A percentile compares a stretch with the other conserved stretches of the same genome.
These are phyloP conservation scores for Cladophialophora exuberans DNA, from an alignment of 2,329 filamentous ascomycete genomes.

Conservation along the genomic window DNA sequence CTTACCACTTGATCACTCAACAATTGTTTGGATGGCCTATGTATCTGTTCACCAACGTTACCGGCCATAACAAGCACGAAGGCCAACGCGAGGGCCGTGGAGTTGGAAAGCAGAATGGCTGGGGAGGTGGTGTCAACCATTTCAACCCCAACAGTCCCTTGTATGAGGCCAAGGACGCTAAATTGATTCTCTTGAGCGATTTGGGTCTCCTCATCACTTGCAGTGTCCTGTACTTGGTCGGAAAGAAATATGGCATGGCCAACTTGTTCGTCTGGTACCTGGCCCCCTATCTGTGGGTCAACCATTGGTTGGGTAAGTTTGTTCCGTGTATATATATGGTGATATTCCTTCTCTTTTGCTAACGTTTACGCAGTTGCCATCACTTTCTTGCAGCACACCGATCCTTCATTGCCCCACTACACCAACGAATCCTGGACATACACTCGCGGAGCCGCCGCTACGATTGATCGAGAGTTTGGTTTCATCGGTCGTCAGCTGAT, in stretches of 20 bases:
- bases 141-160: constrained; percentile 86
- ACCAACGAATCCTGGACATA: constrained; percentile 85
- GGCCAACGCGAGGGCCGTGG: constrained; percentile 91
- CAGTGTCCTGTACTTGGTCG: constrained; percentile 67
- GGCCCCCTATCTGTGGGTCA: constrained; percentile 93
- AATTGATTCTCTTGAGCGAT: constrained; percentile 84
- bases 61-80: constrained; percentile 93
- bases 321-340: neutral
- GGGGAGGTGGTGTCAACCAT: constrained; percentile 84
- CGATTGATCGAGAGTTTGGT: constrained; percentile 95
- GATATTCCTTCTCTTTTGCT: constrained; percentile 19
- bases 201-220: constrained; percentile 71
- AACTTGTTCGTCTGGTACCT: constrained; percentile 96
- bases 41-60: constrained; percentile 90
- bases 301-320: constrained; percentile 94
- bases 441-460: constrained; percentile 88
- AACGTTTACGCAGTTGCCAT: constrained; percentile 74
- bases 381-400: constrained; percentile 96
- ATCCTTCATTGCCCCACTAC: constrained; percentile 93
- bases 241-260: constrained; percentile 76
- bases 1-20: constrained; percentile 74
- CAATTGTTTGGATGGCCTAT: constrained; percentile 91
- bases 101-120: constrained; percentile 86
- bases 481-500: constrained; percentile 89
- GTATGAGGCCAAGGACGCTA: constrained; percentile 88